Base-by-base conservation (phyloP, 495 filamentous ascomycete genomes). In the Trichoderma gamsii region DNA sequence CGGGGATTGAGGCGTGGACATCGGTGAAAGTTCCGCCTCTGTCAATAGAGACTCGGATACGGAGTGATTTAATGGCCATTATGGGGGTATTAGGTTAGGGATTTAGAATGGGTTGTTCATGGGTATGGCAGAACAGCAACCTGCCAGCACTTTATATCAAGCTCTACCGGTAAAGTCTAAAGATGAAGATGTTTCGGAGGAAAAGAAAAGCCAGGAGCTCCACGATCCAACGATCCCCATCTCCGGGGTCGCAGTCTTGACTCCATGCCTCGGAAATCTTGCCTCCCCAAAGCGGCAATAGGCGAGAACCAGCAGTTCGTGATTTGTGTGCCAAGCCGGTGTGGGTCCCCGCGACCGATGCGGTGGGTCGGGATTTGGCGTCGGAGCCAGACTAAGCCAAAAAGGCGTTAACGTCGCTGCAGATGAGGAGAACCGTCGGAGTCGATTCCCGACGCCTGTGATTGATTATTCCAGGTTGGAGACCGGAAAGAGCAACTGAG, bases 11-110 rank as follows among this genome's bases (percentile, higher is more conserved):
- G 63, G 85, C 87, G 41, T 85, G 81, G 25, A 82, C 83, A 80
- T 90, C 87, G 18, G 85, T 88, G 73, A 90, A 90, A 16, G 87
- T 90, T 21, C 87, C 87, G 44, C 87, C 87, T 32, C 87, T 79
- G 71, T 85, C 82, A 27, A 69, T 69, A 63, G 67, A 63, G 61
- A 69, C 64, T 18, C 63, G 61, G 29, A 69, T 69, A 25, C 56
- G 56, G 27, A 61, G 56, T 27, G 56, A 61, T 61, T 61, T 29
- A 18, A 61, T 61, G 23, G 56, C 56, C 56, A 61, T 61, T 8
- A 13, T 61, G 6, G 25, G 56, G 56, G 23, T 61, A 32, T 25
- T 61, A 21, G 56, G 56, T 27, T 13, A 29, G 27, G 25, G n/a
- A 25, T 4, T 32, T 61, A 4, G 23, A 4, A 27, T 23, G 27